These are phyloP conservation scores for Quercus lobata DNA, from an alignment of 331 rosid species.

Conservation along the genomic window DNA sequence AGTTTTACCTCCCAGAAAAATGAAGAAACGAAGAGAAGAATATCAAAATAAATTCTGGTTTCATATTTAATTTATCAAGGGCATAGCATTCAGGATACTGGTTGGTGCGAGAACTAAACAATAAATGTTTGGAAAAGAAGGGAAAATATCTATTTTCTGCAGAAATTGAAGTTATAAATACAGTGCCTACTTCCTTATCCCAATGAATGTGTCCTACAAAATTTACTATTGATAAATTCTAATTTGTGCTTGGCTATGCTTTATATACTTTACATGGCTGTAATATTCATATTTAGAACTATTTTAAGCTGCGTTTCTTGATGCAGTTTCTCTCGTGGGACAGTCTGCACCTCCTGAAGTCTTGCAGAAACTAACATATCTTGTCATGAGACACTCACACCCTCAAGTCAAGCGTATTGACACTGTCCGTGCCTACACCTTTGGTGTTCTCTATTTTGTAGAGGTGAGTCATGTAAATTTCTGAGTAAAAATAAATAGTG, in stretches of 20 bases:
- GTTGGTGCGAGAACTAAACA: not conserved
- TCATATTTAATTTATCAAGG: not conserved
- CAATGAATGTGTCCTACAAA: not conserved
- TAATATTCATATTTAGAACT: not conserved
- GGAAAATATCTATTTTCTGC: no score
- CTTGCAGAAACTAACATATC: constrained; percentile 84
- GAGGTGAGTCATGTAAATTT: constrained; percentile 54
- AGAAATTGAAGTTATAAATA: not conserved
- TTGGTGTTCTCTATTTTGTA: constrained; percentile 91
- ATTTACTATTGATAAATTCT: not conserved
- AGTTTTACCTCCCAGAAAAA: not conserved
- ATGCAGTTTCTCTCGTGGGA: constrained; percentile 86
- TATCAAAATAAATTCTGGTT: not conserved
- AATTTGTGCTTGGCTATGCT: not conserved
- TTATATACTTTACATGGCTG: not conserved
- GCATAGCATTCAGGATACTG: not conserved
- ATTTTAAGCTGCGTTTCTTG: not conserved
- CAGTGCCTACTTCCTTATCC: not conserved
- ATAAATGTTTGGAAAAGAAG: no score
- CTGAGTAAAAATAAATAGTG: not conserved
- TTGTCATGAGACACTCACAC: constrained; percentile 80
- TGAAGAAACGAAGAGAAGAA: not conserved
- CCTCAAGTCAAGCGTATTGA: constrained; percentile 78
- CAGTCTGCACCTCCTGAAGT: constrained; percentile 94
- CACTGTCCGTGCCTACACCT: constrained; percentile 97